Conservation (phyloP, 202 grass and related monocot species). For the Setaria viridis region DNA sequence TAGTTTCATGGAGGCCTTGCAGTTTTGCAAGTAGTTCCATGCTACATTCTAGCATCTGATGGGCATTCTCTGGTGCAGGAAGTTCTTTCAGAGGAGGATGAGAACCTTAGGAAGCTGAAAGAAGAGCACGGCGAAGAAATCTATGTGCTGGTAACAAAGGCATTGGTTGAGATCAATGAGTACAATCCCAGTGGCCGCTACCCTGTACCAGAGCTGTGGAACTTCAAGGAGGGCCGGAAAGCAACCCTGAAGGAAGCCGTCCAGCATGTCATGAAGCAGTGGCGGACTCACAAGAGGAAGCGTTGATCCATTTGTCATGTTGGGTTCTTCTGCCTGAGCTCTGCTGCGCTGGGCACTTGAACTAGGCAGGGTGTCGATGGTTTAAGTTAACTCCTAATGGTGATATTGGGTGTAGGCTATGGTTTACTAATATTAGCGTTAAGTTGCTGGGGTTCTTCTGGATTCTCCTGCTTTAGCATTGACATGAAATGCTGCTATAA, state of each 20-base stretch:
- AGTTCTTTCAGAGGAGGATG: conserved; percentile 45
- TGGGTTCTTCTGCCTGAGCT: background rate
- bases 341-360: background rate
- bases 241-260: conserved; percentile 79
- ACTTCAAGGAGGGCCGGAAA: conserved; percentile 60
- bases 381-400: background rate
- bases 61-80: conserved; percentile 30
- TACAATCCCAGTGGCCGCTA: conserved; percentile 62
- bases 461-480: background rate
- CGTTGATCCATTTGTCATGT: conserved; percentile 20
- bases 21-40: background rate
- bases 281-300: conserved; percentile 41
- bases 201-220: conserved; percentile 71
- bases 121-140: conserved; percentile 41
- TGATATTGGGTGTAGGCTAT: background rate
- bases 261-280: conserved; percentile 53
- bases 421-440: background rate
- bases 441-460: background rate
- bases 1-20: conserved; percentile 4
- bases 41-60: conserved; percentile 24
- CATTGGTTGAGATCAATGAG: conserved; percentile 42
- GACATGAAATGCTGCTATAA: background rate
- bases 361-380: background rate
- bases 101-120: conserved; percentile 32
- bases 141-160: conserved; percentile 25